Evolutionary conservation across 2,329 filamentous ascomycete genomes (phyloP).

Genomic region (Corniculantispora saksenae): DNA sequence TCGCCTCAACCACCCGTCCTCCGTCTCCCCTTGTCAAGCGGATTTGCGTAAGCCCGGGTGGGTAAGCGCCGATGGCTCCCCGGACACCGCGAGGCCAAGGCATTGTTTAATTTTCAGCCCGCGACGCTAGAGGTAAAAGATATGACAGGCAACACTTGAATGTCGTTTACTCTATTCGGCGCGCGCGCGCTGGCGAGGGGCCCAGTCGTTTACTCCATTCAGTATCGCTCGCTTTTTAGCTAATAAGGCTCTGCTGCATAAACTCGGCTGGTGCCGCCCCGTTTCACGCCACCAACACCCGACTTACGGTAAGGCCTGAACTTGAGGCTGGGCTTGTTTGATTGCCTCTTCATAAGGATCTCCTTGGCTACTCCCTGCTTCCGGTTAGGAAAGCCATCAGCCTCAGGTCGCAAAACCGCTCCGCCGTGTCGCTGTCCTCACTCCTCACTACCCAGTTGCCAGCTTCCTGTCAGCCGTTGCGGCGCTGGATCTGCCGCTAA

Average conservation of each 20-base stretch:
- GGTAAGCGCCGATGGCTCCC: conserved; percentile 6
- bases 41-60: not conserved
- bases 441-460: no score
- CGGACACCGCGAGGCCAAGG: not conserved
- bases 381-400: not conserved
- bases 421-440: not conserved
- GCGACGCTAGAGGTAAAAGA: not conserved
- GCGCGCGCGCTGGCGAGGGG: not conserved
- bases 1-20: no score
- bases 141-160: not conserved
- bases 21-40: no score
- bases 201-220: conserved; percentile 3
- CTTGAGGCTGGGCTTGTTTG: not conserved
- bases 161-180: not conserved
- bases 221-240: not conserved
- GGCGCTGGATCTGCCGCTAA: not conserved
- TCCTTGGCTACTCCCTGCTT: not conserved
- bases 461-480: not conserved
- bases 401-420: not conserved
- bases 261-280: conserved; percentile 2
- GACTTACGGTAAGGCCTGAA: not conserved
- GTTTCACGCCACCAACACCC: not conserved
- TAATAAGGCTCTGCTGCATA: not conserved
- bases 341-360: not conserved
- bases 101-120: not conserved